A percentile compares a stretch with the other conserved stretches of the same genome.
Conservation (phyloP, 768 basidiomycete species). For the Steccherinum ochraceum region DNA sequence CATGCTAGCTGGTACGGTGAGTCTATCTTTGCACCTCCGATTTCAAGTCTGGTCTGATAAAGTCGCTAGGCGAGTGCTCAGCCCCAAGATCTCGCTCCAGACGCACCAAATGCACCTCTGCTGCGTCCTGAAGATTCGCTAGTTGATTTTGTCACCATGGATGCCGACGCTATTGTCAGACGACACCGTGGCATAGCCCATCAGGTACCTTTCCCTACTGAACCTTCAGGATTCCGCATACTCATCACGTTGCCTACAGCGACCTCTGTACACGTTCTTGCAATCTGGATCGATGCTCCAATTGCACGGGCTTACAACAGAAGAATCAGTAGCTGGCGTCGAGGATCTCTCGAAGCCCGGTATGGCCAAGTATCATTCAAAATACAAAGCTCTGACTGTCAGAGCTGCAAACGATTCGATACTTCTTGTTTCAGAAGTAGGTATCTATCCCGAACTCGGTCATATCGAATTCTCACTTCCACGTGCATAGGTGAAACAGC, state of each 20-base stretch:
- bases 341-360: slow-evolving; percentile 27
- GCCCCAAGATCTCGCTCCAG: slow-evolving; percentile 37
- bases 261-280: slow-evolving; percentile 21
- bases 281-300: slow-evolving; percentile 22
- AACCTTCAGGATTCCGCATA: neutral
- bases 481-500: slow-evolving; percentile 43
- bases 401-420: slow-evolving; percentile 49
- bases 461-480: neutral
- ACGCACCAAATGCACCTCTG: slow-evolving; percentile 47
- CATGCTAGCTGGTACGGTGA: slow-evolving; percentile 41
- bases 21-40: neutral
- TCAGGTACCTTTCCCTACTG: slow-evolving; percentile 39
- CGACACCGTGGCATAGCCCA: slow-evolving; percentile 62
- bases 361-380: slow-evolving; percentile 36
- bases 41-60: neutral
- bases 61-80: slow-evolving; percentile 37
- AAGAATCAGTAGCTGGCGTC: neutral
- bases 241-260: slow-evolving; percentile 9
- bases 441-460: slow-evolving; percentile 2
- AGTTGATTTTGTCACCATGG: slow-evolving; percentile 51
- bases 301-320: slow-evolving; percentile 15
- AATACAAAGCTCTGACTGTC: slow-evolving; percentile 37
- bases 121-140: slow-evolving; percentile 48
- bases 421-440: slow-evolving; percentile 44
- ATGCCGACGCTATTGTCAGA: slow-evolving; percentile 48